Evolutionary conservation across 306 rosid genomes (phyloP), one percentile per base, ranked within the genome.

Genomic region (Echinosophora koreensis): DNA sequence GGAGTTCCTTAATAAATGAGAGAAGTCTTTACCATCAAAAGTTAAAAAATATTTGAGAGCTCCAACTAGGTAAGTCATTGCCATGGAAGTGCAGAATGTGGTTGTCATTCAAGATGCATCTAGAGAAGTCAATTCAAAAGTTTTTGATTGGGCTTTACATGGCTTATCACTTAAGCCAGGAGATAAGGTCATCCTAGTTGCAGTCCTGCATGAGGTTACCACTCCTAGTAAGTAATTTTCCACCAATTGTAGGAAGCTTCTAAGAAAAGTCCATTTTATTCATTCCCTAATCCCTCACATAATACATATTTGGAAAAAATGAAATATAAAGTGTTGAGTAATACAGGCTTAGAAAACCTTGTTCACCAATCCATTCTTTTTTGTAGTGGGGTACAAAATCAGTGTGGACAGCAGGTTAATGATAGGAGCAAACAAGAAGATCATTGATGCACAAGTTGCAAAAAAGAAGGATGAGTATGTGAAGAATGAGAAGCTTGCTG

Each of bases 31-130:
- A 7, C 4, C 5, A 6, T 34, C 66, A 6, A 12, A 9, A 59
- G 7, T 58, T 56, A 6, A 32, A 9, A 9, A 5, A 38, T 3
- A 16, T 12, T 18, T 5, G 32, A 59, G 55, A 47, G 46, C 8
- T 30, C 54, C n/a, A 58, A 76, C 18, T 8, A 11, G 38, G 39
- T 35, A 4, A 17, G 52, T 3, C 49, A 64, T 66, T 46, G 54
- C 16, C 7, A 83, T 87, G 81, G 91, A 34, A 49, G 69, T 22
- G 0, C 83, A 89, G 74, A 88, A 80, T 50, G 90, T 91, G 50
- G 87, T 90, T 73, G 90, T 90, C 85, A 87, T 93, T 72, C 85
- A 87, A 51, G 98, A 91, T 74, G 89, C 89, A 54, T 76, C 84
- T 2, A 85, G 74, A 71, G 88, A 89, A 44, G 69, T 88, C 41